A percentile compares a stretch with the other conserved stretches of the same genome.
Conservation (phyloP, 108 stramenopile genomes). For the Cyclostephanos tholiformis region DNA sequence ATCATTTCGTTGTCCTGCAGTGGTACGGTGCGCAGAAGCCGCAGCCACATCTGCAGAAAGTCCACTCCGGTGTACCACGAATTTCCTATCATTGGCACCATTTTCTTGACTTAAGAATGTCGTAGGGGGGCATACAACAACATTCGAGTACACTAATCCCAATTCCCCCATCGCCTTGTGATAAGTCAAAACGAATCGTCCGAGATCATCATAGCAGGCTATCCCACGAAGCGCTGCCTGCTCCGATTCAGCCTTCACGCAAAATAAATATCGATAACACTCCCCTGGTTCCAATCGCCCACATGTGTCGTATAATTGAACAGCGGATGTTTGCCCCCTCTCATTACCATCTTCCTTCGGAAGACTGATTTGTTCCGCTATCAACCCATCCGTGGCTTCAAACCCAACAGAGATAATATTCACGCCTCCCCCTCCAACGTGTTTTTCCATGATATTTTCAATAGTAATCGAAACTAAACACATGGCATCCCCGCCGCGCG, state of each 20-base stretch:
- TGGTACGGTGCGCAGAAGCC: slow-evolving; percentile 56
- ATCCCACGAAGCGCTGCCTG: slow-evolving; percentile 59
- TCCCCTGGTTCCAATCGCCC: slow-evolving; percentile 70
- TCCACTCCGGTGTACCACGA: slow-evolving; percentile 72
- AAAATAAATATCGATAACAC: slow-evolving; percentile 67
- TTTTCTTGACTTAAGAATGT: slow-evolving; percentile 10
- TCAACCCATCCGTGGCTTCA: slow-evolving; percentile 57
- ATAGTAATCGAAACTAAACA: slow-evolving; percentile 70
- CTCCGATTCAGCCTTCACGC: slow-evolving; percentile 53
- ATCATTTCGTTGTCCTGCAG: slow-evolving; percentile 21
- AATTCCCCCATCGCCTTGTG: slow-evolving; percentile 81
- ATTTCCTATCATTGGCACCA: slow-evolving; percentile 26
- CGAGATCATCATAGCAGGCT: slow-evolving; percentile 77
- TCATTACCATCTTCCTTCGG: slow-evolving; percentile 11
- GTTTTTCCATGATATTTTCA: slow-evolving; percentile 59
- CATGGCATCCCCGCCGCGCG: slow-evolving; percentile 58
- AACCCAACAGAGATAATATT: slow-evolving; percentile 62
- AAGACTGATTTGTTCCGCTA: slow-evolving; percentile 47
- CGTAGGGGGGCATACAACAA: slow-evolving; percentile 62
- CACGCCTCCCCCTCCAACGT: slow-evolving; percentile 33
- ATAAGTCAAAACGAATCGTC: slow-evolving; percentile 71
- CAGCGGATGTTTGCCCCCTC: slow-evolving; percentile 20
- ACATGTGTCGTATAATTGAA: slow-evolving; percentile 60
- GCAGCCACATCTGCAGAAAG: slow-evolving; percentile 82
- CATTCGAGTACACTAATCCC: slow-evolving; percentile 60